Evolutionary conservation across 352 stramenopile genomes (phyloP).

Genomic region (Globisporangium ultimum): DNA sequence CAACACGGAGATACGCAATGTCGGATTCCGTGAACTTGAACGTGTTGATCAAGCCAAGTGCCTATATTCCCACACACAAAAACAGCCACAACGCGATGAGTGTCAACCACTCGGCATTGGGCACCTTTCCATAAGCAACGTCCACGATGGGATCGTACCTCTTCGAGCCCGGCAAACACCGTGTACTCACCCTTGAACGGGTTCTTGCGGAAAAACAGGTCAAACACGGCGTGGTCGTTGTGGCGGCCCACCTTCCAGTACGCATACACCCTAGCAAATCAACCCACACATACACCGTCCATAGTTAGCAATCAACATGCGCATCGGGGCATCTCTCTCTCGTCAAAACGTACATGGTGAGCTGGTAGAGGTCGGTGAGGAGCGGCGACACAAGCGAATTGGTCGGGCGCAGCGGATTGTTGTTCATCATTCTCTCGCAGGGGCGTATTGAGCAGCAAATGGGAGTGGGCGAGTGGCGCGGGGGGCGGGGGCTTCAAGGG

Average conservation of each 20-base stretch:
- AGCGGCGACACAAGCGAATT: conserved; percentile 95
- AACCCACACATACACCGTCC: background rate
- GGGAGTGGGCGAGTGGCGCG: background rate
- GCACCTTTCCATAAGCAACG: background rate
- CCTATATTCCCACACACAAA: conserved; percentile 3
- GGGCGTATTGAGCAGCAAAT: background rate
- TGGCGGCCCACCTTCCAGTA: conserved; percentile 97
- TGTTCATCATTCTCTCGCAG: conserved; percentile 31
- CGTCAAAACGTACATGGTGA: conserved; percentile 67
- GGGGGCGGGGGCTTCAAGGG: too few relatives aligned
- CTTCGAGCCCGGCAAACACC: conserved; percentile 92
- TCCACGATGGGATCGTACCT: conserved; percentile 20
- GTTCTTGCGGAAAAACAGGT: conserved; percentile 99
- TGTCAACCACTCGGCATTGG: background rate
- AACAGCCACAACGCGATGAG: background rate
- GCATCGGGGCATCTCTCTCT: conserved; percentile 5
- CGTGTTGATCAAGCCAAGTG: conserved; percentile 90
- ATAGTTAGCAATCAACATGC: background rate
- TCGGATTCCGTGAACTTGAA: conserved; percentile 94
- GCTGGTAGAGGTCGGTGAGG: conserved; percentile 99
- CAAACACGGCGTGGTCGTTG: conserved; percentile 91
- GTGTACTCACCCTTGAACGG: conserved; percentile 98
- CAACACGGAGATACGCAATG: conserved; percentile 92
- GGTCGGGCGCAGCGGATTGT: conserved; percentile 62
- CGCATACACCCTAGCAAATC: conserved; percentile 92